phyloP scores from a whole-genome alignment of 2,329 filamentous ascomycete genomes.

The Colletotrichum tropicale region DNA sequence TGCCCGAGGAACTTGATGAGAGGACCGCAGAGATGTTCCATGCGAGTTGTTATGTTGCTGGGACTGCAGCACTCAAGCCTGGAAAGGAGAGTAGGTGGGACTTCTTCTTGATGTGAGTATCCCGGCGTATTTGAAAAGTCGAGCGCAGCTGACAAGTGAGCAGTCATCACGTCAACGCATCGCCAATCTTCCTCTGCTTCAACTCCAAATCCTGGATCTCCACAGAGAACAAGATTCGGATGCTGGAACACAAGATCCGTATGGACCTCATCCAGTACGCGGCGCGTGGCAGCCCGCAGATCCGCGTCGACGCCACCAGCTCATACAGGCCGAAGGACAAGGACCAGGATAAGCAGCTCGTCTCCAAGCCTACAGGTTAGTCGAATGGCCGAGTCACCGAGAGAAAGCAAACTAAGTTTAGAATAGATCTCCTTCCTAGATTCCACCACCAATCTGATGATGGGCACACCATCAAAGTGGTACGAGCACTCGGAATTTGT shows the following conservation, averaged over 20 bases:
- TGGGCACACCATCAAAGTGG: conserved; percentile 80
- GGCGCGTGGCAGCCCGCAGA: conserved; percentile 66
- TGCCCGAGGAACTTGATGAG: conserved; percentile 60
- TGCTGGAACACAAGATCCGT: conserved; percentile 84
- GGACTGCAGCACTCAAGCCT: conserved; percentile 64
- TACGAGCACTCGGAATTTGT: conserved; percentile 71
- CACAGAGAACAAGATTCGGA: conserved; percentile 62
- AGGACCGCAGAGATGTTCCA: conserved; percentile 71
- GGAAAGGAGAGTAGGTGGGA: conserved; percentile 76
- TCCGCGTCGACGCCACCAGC: conserved; percentile 63
- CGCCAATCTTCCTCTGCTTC: conserved; percentile 76
- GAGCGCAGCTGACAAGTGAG: not conserved
- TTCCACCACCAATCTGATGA: conserved; percentile 66
- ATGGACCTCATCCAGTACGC: conserved; percentile 77
- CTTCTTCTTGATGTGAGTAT: conserved; percentile 70
- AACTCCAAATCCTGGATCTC: conserved; percentile 66
- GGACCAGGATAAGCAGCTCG: conserved; percentile 38
- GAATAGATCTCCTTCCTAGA: conserved; percentile 47
- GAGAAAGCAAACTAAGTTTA: not conserved
- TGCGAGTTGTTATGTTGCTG: conserved; percentile 53
- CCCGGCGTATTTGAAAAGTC: not conserved
- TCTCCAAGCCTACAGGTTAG: conserved; percentile 48
- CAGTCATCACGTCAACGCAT: conserved; percentile 77
- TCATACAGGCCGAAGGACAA: conserved; percentile 59
- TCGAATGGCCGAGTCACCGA: not conserved